Conservation (phyloP, 495 filamentous ascomycete species). For the Hypoxylon subgilvum region DNA sequence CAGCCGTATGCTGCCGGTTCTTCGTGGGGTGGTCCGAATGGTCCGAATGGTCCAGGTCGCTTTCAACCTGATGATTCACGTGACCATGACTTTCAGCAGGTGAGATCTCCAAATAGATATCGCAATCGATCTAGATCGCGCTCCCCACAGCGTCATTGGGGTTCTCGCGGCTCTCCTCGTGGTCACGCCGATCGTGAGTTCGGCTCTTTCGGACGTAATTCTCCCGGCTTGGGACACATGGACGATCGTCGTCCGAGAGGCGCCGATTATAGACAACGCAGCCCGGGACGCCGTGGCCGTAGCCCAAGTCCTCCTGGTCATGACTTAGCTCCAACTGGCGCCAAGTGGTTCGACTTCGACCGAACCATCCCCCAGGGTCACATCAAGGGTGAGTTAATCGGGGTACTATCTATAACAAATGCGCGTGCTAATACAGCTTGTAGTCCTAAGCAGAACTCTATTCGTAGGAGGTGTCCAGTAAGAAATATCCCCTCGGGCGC, state of each 20-base stretch:
- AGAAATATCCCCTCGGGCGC: constrained; percentile 47
- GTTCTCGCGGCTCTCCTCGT: constrained; percentile 53
- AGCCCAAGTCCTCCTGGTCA: constrained; percentile 63
- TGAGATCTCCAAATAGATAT: constrained; percentile 63
- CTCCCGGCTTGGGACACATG: constrained; percentile 63
- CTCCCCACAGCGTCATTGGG: constrained; percentile 71
- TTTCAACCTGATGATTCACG: constrained; percentile 58
- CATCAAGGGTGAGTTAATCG: constrained; percentile 72
- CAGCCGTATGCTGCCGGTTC: constrained; percentile 37
- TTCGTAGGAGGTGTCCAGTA: constrained; percentile 96
- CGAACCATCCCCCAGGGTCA: constrained; percentile 69
- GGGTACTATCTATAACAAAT: constrained; percentile 16
- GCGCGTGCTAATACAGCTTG: constrained; percentile 17
- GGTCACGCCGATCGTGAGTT: constrained; percentile 46
- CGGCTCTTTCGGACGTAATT: constrained; percentile 51
- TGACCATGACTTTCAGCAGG: constrained; percentile 64
- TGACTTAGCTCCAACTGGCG: constrained; percentile 45
- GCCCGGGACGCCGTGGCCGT: constrained; percentile 69
- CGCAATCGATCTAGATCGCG: constrained; percentile 78
- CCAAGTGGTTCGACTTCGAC: constrained; percentile 86
- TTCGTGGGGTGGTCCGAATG: too few species aligned
- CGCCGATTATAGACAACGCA: constrained; percentile 82
- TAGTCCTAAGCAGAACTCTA: constrained; percentile 89
- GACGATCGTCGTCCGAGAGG: constrained; percentile 63
- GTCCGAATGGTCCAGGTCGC: constrained; percentile 49